A percentile compares a stretch with the other conserved stretches of the same genome.
These are phyloP conservation scores for Barnettozyma sp. DNA, from an alignment of 805 yeast species.

Conservation along the genomic window DNA sequence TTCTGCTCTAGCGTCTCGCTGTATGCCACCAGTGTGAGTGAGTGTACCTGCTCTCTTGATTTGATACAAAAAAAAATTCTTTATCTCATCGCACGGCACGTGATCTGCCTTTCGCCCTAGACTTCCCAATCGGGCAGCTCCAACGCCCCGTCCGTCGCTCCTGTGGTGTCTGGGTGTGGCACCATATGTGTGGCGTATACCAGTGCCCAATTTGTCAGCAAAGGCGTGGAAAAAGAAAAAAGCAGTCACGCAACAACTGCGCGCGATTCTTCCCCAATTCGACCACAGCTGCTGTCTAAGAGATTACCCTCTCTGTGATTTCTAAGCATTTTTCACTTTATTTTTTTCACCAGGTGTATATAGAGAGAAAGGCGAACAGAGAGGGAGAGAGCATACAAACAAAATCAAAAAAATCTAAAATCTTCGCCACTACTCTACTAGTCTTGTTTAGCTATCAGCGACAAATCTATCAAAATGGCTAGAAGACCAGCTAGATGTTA, in stretches of 20 bases:
- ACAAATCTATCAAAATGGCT: conserved; percentile 72
- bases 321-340: conserved; percentile 7
- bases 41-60: too few relatives aligned
- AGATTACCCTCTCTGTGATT: conserved; percentile 10
- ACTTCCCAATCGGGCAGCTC: conserved; percentile 6
- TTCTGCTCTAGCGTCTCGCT: too few relatives aligned
- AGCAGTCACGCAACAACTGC: neutral
- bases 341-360: too few relatives aligned
- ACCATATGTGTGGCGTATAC: too few relatives aligned
- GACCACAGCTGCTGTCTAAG: too few relatives aligned
- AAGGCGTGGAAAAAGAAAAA: too few relatives aligned
- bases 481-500: conserved; percentile 99
- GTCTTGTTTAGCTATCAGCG: conserved; percentile 5
- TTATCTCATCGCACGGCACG: conserved; percentile 5
- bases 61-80: conserved; percentile 2
- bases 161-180: neutral
- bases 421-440: conserved; percentile 1
- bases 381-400: conserved; percentile 2
- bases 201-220: too few relatives aligned
- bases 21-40: too few relatives aligned
- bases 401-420: conserved; percentile 4
- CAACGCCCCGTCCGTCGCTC: too few relatives aligned
- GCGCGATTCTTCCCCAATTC: too few relatives aligned
- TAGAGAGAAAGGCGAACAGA: too few relatives aligned
- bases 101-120: neutral